Conservation (phyloP, 306 rosid species). For the Castanopsis chinensis region DNA sequence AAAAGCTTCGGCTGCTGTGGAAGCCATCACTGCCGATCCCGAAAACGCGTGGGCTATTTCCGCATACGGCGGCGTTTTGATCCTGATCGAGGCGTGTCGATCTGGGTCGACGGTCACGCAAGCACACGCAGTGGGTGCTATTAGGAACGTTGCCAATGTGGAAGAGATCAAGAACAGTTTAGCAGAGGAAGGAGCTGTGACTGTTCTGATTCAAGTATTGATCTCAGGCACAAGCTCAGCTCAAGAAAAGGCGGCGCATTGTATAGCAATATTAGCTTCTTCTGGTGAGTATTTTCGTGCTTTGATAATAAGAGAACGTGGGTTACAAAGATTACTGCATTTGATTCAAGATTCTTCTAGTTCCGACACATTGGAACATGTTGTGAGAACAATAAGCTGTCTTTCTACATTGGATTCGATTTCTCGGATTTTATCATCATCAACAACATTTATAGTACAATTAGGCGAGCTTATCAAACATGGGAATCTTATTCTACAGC, state of each 20-base stretch:
- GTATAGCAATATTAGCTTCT: constrained; percentile 39
- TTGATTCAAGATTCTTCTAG: constrained; percentile 44
- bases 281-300: constrained; percentile 50
- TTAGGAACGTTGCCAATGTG: constrained; percentile 39
- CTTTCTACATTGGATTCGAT: constrained; percentile 42
- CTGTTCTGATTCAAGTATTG: constrained; percentile 41
- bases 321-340: constrained; percentile 45
- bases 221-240: constrained; percentile 34
- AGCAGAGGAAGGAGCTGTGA: constrained; percentile 53
- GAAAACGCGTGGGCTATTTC: constrained; percentile 60
- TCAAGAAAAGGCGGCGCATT: constrained; percentile 44
- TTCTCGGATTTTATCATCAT: constrained; percentile 36
- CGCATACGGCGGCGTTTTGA: constrained; percentile 50
- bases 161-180: constrained; percentile 38
- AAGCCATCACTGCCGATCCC: constrained; percentile 43
- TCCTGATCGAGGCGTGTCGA: constrained; percentile 48
- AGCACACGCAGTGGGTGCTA: constrained; percentile 42
- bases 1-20: constrained; percentile 48
- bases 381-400: constrained; percentile 34
- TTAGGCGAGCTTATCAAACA: constrained; percentile 48
- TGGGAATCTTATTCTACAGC: constrained; percentile 39
- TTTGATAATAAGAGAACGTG: constrained; percentile 42
- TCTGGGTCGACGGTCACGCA: constrained; percentile 46
- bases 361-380: constrained; percentile 37
- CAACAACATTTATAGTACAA: constrained; percentile 39